phyloP scores from a whole-genome alignment of 345 rosid genomes.

The Gossypium turneri region DNA sequence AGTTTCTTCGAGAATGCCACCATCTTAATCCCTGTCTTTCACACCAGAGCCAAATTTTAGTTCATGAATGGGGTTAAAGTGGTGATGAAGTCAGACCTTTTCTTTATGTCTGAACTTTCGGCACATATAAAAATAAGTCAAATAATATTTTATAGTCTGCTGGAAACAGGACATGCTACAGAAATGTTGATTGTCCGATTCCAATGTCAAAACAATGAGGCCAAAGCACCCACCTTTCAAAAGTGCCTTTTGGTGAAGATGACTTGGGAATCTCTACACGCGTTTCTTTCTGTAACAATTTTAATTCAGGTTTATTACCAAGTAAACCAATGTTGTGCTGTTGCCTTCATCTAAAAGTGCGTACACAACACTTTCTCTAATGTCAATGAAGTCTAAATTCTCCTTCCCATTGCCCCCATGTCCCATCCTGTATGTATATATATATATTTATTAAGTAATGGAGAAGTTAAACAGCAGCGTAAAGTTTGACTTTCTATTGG shows the following conservation, averaged over 20 bases:
- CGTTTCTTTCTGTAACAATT: background rate
- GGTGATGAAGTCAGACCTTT: background rate
- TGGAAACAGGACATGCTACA: background rate
- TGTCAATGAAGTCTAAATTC: background rate
- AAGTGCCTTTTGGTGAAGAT: background rate
- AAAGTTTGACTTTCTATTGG: slow-evolving; percentile 9
- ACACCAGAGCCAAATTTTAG: background rate
- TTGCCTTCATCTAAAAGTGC: slow-evolving; percentile 4
- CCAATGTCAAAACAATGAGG: slow-evolving; percentile 10
- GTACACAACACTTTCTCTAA: slow-evolving; percentile 6
- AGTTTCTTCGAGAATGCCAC: background rate
- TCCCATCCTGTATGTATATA: background rate
- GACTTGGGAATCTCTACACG: background rate
- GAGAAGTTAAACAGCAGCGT: slow-evolving; percentile 14
- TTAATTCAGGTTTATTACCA: no score
- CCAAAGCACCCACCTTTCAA: slow-evolving; percentile 1
- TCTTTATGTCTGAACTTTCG: background rate
- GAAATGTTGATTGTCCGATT: background rate
- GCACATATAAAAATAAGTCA: background rate
- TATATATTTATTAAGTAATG: background rate
- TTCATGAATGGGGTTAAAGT: background rate
- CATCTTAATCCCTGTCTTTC: background rate
- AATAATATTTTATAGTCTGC: background rate
- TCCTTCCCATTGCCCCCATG: background rate
- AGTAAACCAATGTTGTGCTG: background rate